phyloP scores from a whole-genome alignment of 768 basidiomycete genomes.

The Panaeolus papilionaceus region DNA sequence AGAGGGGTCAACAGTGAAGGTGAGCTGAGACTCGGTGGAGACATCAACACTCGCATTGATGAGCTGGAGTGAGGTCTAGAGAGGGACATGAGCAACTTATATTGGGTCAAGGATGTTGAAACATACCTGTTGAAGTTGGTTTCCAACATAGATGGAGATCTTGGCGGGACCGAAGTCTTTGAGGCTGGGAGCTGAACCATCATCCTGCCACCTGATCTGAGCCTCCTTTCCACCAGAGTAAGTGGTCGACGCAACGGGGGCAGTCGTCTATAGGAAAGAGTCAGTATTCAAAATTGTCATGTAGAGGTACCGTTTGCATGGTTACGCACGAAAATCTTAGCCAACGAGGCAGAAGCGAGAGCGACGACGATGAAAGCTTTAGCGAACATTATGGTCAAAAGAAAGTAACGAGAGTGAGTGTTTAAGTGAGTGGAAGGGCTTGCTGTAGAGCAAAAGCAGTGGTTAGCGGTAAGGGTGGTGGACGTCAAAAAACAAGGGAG shows the following conservation, averaged over 20 bases:
- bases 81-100: neutral
- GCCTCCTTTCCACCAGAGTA: constrained; percentile 56
- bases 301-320: constrained; percentile 1
- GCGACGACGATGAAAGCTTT: constrained; percentile 54
- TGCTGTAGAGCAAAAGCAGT: constrained; percentile 28
- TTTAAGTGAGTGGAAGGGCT: constrained; percentile 44
- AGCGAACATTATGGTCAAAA: constrained; percentile 53
- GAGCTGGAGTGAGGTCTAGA: constrained; percentile 60
- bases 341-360: constrained; percentile 58
- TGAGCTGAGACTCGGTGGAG: constrained; percentile 46
- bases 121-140: constrained; percentile 63
- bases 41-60: constrained; percentile 59
- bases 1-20: constrained; percentile 55
- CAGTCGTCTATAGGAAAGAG: constrained; percentile 54
- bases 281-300: constrained; percentile 20
- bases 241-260: constrained; percentile 51
- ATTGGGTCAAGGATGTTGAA: neutral
- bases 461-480: constrained; percentile 27
- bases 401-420: constrained; percentile 38
- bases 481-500: constrained; percentile 29
- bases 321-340: constrained; percentile 56
- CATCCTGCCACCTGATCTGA: constrained; percentile 67
- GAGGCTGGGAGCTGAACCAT: constrained; percentile 52
- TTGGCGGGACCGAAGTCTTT: constrained; percentile 53
- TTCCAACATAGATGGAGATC: constrained; percentile 71